phyloP scores from a whole-genome alignment of 805 yeast genomes.

The Huiozyma naganishii region DNA sequence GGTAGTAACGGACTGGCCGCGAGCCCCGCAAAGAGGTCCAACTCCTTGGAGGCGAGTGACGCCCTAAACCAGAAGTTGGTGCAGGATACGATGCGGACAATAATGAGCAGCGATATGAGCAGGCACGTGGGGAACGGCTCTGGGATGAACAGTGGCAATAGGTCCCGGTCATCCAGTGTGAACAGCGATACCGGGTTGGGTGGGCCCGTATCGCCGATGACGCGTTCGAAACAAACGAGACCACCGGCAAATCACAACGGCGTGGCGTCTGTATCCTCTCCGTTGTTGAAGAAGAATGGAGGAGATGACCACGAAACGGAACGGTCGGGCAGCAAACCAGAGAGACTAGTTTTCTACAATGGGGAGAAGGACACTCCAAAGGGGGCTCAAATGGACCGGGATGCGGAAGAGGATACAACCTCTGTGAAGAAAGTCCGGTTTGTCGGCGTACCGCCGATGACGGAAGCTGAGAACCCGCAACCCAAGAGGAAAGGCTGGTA shows the following conservation, averaged over 20 bases:
- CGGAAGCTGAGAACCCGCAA: conserved; percentile 19
- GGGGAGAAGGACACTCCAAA: not conserved
- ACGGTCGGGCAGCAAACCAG: not conserved
- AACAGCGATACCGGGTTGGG: not conserved
- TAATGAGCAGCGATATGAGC: conserved; percentile 5
- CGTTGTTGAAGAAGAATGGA: too few species aligned
- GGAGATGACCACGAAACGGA: not conserved
- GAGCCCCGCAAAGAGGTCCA: conserved; percentile 14
- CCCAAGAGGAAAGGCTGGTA: conserved; percentile 30
- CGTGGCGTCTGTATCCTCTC: not conserved
- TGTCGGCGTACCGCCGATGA: conserved; percentile 28
- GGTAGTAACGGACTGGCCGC: not conserved
- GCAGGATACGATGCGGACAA: conserved; percentile 14
- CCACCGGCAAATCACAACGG: not conserved
- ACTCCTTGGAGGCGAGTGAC: conserved; percentile 24
- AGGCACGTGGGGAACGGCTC: not conserved
- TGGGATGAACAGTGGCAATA: not conserved
- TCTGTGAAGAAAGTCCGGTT: conserved; percentile 26
- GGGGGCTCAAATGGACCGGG: not conserved
- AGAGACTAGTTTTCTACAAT: not conserved
- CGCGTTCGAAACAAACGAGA: not conserved
- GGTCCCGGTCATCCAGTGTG: conserved; percentile 4
- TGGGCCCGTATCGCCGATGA: not conserved
- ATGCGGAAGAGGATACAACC: not conserved
- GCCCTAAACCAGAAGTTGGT: conserved; percentile 19